Base-by-base conservation (phyloP, 2,329 filamentous ascomycete species). In the Penicillium sp. region DNA sequence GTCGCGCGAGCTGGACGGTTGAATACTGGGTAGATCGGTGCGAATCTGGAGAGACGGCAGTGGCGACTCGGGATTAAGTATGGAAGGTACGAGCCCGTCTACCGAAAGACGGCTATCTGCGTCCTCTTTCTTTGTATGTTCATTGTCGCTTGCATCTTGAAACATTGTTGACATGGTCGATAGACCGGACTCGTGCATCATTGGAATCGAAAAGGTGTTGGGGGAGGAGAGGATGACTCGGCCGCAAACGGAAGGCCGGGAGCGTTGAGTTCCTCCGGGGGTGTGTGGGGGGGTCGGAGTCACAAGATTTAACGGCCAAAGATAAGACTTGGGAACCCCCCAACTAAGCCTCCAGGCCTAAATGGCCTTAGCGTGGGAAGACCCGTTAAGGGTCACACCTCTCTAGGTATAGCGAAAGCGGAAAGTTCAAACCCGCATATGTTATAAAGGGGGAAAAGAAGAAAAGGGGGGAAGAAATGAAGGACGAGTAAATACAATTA, bases 21-120 rank as follows among this genome's bases (percentile, higher is more conserved):
- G 64, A 31, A 57, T 35, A 31, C 38, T 63, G 17, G 67, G 54
- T 29, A 75, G 54, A 56, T 76, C 73, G 51, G 73, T 76, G 23
- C 72, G 71, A 54, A 76, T 70, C 46, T 75, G 71, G 7, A 76
- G 67, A 17, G 71, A 67, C 5, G 72, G 72, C 27, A 68, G 59
- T 45, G 59, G 58, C 46, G 58, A 58, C 23, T 47, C 31, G 7
- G 54, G 43, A 46, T 55, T 60, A 51, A 51, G 56, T 49, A 54
- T 37, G 45, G 63, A 59, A 55, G 54, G 58, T 43, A 45, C 42
- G 41, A 50, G 23, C 12, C 48, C 23, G 48, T 65, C 61, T 63
- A 57, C 46, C 41, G 35, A 54, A 42, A 57, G 37, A 57, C 15
- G 19, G 21, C 37, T 17, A 6, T 42, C 17, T 13, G 17, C 2